Evolutionary conservation across 495 filamentous ascomycete genomes (phyloP).

Genomic region (Neurospora sp.): DNA sequence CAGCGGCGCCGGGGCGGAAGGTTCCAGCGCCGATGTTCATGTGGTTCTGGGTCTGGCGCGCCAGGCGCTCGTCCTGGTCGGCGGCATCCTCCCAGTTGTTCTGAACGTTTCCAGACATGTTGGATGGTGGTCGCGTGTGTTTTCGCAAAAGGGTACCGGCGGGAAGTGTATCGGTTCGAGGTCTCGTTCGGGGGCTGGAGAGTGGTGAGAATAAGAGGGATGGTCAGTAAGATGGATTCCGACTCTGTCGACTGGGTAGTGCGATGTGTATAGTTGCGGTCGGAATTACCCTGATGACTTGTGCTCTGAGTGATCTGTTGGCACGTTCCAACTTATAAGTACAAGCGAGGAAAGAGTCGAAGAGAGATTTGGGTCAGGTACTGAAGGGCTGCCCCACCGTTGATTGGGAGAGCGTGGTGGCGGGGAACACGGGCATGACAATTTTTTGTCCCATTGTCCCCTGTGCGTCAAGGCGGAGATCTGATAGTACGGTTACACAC

Average conservation of each 20-base stretch:
- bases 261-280: background rate
- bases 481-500: background rate
- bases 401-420: constrained; percentile 3
- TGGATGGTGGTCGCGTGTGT: constrained; percentile 15
- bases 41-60: constrained; percentile 67
- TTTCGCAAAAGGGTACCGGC: background rate
- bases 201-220: constrained; percentile 4
- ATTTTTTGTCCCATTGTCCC: background rate
- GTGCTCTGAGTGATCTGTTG: background rate
- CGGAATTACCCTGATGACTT: background rate
- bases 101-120: constrained; percentile 62
- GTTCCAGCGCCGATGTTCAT: constrained; percentile 54
- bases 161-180: background rate
- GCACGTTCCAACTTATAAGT: background rate
- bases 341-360: background rate
- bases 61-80: constrained; percentile 75
- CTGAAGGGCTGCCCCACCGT: constrained; percentile 20
- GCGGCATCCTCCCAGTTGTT: constrained; percentile 96
- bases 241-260: background rate
- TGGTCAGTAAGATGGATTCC: constrained; percentile 1
- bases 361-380: background rate
- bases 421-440: constrained; percentile 13
- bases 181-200: constrained; percentile 1
- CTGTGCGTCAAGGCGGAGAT: background rate
- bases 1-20: constrained; percentile 67